Evolutionary conservation across 192 early-diverging fungal species (phyloP).

Genomic region (Umbelopsis vinacea): DNA sequence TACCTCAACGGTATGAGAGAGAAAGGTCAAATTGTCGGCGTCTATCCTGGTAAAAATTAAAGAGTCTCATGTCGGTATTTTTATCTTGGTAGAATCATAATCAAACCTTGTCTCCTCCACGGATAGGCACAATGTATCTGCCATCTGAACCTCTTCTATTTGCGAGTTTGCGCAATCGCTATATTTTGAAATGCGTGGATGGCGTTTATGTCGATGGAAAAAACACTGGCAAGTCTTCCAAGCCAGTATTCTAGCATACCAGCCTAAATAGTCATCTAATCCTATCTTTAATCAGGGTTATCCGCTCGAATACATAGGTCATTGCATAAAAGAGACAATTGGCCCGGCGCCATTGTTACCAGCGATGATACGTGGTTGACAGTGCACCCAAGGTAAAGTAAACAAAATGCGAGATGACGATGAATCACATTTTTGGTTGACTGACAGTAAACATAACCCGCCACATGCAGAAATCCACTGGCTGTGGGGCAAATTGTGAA

Average conservation of each 20-base stretch:
- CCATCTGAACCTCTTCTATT: constrained; percentile 51
- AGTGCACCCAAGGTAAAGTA: constrained; percentile 22
- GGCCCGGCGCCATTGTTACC: constrained; percentile 46
- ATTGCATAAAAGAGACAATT: constrained; percentile 48
- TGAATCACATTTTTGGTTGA: neutral
- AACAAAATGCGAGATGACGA: neutral
- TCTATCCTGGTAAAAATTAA: constrained; percentile 35
- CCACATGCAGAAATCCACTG: constrained; percentile 43
- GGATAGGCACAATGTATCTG: constrained; percentile 40
- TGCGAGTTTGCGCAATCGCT: constrained; percentile 47
- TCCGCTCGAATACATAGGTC: constrained; percentile 47
- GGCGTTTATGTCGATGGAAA: constrained; percentile 52
- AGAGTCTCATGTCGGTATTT: neutral
- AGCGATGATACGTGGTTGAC: constrained; percentile 50
- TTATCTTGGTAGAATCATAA: neutral
- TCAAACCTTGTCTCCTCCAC: neutral
- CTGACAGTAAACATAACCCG: neutral
- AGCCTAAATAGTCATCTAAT: neutral
- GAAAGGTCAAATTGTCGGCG: constrained; percentile 28
- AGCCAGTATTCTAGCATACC: too few relatives aligned
- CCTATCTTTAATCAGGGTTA: constrained; percentile 23
- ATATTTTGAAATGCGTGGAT: constrained; percentile 53
- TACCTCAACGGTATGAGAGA: constrained; percentile 23
- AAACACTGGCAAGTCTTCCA: constrained; percentile 17
- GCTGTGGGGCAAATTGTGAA: constrained; percentile 53